Conservation (phyloP, 192 early-diverging fungal species). For the Diversispora eburnea region DNA sequence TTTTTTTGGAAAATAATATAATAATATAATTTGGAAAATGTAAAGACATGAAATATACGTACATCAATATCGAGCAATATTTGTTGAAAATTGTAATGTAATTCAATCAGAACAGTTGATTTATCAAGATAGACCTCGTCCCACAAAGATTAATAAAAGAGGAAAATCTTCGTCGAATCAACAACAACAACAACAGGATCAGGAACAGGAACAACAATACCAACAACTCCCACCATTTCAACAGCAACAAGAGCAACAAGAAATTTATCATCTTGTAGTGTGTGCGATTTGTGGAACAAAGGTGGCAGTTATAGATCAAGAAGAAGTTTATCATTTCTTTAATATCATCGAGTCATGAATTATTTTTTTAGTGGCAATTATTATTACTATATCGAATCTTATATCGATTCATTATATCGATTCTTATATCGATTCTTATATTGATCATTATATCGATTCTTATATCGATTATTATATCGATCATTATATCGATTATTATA, state of each 20-base stretch:
- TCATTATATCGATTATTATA: too few relatives aligned
- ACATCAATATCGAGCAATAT: conserved; percentile 66
- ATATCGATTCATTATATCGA: too few relatives aligned
- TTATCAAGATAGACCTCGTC: conserved; percentile 14
- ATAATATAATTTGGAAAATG: background rate
- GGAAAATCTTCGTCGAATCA: background rate
- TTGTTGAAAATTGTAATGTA: conserved; percentile 59
- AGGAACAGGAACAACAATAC: background rate
- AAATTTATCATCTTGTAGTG: conserved; percentile 49
- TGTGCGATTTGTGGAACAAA: conserved; percentile 60
- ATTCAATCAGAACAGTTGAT: conserved; percentile 43
- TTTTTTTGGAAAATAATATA: background rate
- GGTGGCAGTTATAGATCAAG: conserved; percentile 59
- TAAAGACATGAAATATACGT: conserved; percentile 54
- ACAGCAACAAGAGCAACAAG: background rate
- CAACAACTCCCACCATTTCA: background rate
- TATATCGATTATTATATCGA: too few relatives aligned
- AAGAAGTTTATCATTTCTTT: conserved; percentile 71
- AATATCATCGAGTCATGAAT: conserved; percentile 51
- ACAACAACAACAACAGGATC: background rate
- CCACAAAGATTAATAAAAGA: conserved; percentile 28
- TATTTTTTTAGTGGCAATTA: background rate
- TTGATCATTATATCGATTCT: too few relatives aligned
- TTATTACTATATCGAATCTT: too few relatives aligned
- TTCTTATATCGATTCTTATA: too few relatives aligned